Conservation (phyloP, 352 stramenopile species). For the Phytophthora pistaciae region DNA sequence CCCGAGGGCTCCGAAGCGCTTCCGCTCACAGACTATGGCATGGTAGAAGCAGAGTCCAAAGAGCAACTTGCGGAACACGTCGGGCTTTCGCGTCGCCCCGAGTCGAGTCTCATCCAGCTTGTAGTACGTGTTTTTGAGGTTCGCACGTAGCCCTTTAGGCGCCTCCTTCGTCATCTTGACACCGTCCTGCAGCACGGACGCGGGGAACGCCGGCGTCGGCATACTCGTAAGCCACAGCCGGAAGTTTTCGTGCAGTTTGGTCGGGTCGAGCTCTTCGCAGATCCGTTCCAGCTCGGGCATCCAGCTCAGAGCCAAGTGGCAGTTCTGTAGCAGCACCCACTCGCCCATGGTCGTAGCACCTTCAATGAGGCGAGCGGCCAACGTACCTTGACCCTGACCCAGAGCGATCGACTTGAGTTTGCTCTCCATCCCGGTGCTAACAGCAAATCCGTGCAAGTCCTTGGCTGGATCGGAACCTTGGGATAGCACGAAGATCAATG, state of each 20-base stretch:
- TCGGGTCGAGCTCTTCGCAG: conserved; percentile 90
- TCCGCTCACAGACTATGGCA: conserved; percentile 94
- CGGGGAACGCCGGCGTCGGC: conserved; percentile 86
- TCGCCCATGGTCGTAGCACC: conserved; percentile 89
- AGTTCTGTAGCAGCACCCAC: conserved; percentile 97
- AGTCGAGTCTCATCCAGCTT: conserved; percentile 93
- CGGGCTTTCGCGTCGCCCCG: conserved; percentile 88
- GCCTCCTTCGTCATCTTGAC: conserved; percentile 98
- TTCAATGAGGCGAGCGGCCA: conserved; percentile 93
- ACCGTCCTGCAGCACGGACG: conserved; percentile 95
- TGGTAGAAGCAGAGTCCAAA: conserved; percentile 95
- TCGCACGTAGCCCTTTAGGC: conserved; percentile 93
- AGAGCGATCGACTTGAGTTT: conserved; percentile 95
- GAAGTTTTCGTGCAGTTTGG: conserved; percentile 93
- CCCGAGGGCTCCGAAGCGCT: conserved; percentile 95
- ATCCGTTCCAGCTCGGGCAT: conserved; percentile 96
- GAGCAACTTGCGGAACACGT: conserved; percentile 94
- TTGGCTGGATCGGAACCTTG: conserved; percentile 94
- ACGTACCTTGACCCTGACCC: conserved; percentile 93
- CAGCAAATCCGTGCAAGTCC: conserved; percentile 92
- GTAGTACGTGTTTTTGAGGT: conserved; percentile 96
- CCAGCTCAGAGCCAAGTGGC: conserved; percentile 95
- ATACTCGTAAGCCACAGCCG: conserved; percentile 96
- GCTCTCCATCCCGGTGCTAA: conserved; percentile 82
- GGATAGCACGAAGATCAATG: conserved; percentile 95